Evolutionary conservation across 495 filamentous ascomycete species (phyloP).

Genomic region (Penicillium alfredii): DNA sequence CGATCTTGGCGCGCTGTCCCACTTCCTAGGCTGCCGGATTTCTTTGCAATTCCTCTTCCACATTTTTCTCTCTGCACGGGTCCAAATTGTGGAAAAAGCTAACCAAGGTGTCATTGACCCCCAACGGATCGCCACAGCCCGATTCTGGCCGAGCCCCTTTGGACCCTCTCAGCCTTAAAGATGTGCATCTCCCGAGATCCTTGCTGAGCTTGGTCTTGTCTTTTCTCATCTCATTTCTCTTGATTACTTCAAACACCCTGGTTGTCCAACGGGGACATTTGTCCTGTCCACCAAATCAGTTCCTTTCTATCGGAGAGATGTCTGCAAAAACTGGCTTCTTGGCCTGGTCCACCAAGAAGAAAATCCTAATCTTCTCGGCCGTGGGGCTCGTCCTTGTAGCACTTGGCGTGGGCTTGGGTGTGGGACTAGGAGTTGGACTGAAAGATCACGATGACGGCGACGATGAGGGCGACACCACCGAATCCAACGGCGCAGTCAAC

Average conservation of each 20-base stretch:
- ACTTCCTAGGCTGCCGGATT: too few species aligned
- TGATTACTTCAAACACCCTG: too few species aligned
- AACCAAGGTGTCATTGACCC: too few species aligned
- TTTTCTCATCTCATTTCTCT: slow-evolving; percentile 4
- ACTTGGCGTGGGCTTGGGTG: slow-evolving; percentile 46
- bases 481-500: slow-evolving; percentile 21
- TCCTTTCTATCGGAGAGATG: slow-evolving; percentile 1
- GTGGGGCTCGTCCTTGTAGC: slow-evolving; percentile 36
- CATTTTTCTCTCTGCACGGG: too few species aligned
- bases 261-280: too few species aligned
- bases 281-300: too few species aligned
- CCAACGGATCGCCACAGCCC: slow-evolving; percentile 9
- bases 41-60: too few species aligned
- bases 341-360: slow-evolving; percentile 36
- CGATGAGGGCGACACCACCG: slow-evolving; percentile 15
- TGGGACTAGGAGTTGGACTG: slow-evolving; percentile 47
- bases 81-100: too few species aligned
- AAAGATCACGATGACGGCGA: slow-evolving; percentile 10
- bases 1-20: too few species aligned
- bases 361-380: slow-evolving; percentile 23
- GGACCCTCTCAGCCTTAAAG: slow-evolving; percentile 11
- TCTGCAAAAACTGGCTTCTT: slow-evolving; percentile 23
- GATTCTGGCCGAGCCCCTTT: slow-evolving; percentile 2
- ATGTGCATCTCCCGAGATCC: slow-evolving; percentile 6
- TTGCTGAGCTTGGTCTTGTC: slow-evolving; percentile 8